These are phyloP conservation scores for Lantana camara DNA, from an alignment of 257 asterid genomes.

Conservation along the genomic window DNA sequence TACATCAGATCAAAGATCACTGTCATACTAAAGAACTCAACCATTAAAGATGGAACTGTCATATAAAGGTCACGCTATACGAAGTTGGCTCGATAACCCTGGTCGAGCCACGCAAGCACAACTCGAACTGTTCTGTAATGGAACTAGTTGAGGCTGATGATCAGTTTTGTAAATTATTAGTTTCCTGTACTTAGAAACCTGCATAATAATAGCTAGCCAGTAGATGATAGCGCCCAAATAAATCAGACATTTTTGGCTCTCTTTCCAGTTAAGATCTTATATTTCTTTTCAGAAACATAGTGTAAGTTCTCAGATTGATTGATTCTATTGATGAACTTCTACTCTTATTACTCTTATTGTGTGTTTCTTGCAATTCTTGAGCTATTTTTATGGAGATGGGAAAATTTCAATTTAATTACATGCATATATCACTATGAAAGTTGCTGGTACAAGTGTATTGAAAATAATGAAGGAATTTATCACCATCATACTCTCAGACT, in stretches of 20 bases:
- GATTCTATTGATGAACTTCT: background rate
- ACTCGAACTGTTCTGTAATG: background rate
- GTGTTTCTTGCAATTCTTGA: background rate
- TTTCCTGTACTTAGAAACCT: conserved; percentile 1
- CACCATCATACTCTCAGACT: background rate
- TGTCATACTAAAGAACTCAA: conserved; percentile 76
- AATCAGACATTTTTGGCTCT: conserved; percentile 3
- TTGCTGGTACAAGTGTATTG: background rate
- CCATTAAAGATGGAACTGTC: conserved; percentile 74
- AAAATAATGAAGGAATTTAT: conserved; percentile 3
- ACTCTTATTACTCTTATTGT: background rate
- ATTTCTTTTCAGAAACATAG: background rate
- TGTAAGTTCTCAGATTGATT: background rate
- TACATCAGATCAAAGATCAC: conserved; percentile 89
- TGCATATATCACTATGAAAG: background rate
- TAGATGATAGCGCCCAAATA: background rate
- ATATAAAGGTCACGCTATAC: conserved; percentile 34
- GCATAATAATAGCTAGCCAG: background rate
- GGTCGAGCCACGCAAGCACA: too few species aligned
- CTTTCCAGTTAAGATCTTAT: background rate
- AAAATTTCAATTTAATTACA: background rate
- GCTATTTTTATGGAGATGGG: background rate
- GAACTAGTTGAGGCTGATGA: background rate
- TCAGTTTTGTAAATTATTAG: conserved; percentile 18
- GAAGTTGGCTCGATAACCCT: too few species aligned